Base-by-base conservation (phyloP, 2,329 filamentous ascomycete species). In the Diaporthe vexans region DNA sequence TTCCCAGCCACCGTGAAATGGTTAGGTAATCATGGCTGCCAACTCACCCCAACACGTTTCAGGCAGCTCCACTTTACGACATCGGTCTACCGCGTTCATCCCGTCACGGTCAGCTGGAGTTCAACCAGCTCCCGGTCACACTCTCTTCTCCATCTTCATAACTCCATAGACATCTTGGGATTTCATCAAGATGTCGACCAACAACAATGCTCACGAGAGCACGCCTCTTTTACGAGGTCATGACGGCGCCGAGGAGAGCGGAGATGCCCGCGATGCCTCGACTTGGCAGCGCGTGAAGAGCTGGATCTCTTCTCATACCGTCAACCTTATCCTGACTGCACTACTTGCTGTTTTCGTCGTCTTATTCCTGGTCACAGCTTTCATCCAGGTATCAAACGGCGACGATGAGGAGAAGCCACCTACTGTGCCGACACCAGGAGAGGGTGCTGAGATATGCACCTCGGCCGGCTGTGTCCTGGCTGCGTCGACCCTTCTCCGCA, bases 401-500 rank as follows among this genome's bases (percentile, higher is more conserved):
- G 24, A 21, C 21, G 29, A 65, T 9, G 57, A 70, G 3, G 52
- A 29, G 11, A 9, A 48, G 17, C 68, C 72, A 3, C 40, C 61
- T 7, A 52, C 72, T 24, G 46, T 37, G 17, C 70, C 70, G 4
- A 26, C 35, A 4, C 70, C 70, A 10, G 57, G 33, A 1, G 35
- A 63, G 35, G 72, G 56, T 21, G 46, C 63, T 24, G 54, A 76
- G 29, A 65, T 76, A 51, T 76, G 74, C 68, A 74, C 74, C 26
- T 58, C 72, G n/a, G 72, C 74, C 35, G 72, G 69, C 15, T 76
- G 74, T 33, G 74, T 76, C n/a, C 74, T 76, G 15, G 74, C 74
- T 24, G 61, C 74, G n/a, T 61, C 74, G 10, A 76, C 74, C 0
- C 72, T 76, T 5, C 72, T 76, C 51, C 74, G 74, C 68, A 76